Percentiles rank a stretch among this genome's conserved stretches.
phyloP scores from a whole-genome alignment of 805 yeast genomes.

The Kuraishia ogatae region DNA sequence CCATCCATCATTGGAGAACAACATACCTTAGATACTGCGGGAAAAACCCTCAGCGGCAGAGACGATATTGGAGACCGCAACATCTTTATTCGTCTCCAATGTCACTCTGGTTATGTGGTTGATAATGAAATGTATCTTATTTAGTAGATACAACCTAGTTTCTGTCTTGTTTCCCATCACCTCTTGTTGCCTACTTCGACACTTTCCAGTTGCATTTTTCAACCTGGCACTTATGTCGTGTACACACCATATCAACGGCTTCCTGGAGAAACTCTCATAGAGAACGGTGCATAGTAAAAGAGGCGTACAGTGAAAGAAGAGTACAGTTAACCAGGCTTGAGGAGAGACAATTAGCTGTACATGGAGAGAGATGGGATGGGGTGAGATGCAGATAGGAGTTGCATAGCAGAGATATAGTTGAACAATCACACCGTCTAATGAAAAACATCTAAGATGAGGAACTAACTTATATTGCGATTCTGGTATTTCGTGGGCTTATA shows the following conservation, averaged over 20 bases:
- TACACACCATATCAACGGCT: not conserved
- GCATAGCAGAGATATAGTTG: too few relatives aligned
- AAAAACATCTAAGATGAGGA: too few relatives aligned
- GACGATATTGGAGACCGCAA: not conserved
- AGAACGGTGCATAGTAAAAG: not conserved
- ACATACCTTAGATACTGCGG: not conserved
- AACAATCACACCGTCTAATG: too few relatives aligned
- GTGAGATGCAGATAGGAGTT: too few relatives aligned
- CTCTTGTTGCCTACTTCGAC: not conserved
- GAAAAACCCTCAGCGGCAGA: not conserved
- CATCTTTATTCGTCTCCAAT: not conserved
- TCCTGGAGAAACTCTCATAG: too few relatives aligned
- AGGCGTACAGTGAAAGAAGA: not conserved
- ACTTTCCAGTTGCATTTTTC: not conserved
- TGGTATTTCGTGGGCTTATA: too few relatives aligned
- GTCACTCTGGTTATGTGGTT: not conserved
- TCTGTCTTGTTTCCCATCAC: not conserved
- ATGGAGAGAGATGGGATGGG: too few relatives aligned
- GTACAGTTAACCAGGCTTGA: not conserved
- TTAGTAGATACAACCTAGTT: too few relatives aligned
- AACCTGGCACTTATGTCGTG: not conserved
- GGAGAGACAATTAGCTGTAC: too few relatives aligned
- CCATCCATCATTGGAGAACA: too few relatives aligned
- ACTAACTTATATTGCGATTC: too few relatives aligned
- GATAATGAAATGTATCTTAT: not conserved